Evolutionary conservation across 352 stramenopile genomes (phyloP).

Genomic region (Phytopythium mirpurense): DNA sequence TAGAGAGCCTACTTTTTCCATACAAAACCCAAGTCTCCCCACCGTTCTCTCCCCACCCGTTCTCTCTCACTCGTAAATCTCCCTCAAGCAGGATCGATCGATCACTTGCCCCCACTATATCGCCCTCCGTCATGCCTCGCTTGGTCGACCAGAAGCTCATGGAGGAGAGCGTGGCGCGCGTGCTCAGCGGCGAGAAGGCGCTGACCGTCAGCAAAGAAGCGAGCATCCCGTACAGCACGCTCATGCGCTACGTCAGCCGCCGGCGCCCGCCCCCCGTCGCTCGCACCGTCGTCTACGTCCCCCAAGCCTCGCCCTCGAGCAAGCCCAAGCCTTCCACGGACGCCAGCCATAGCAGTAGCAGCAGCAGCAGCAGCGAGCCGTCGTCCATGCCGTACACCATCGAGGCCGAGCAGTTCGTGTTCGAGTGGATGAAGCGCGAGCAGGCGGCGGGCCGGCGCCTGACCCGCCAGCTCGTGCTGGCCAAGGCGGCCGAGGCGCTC

Average conservation of each 20-base stretch:
- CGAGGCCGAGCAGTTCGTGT: conserved; percentile 10
- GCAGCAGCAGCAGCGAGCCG: background rate
- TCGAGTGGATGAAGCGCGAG: conserved; percentile 12
- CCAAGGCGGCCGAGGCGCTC: conserved; percentile 11
- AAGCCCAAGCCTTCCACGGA: background rate
- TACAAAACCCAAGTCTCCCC: too few relatives aligned
- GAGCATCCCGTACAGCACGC: conserved; percentile 14
- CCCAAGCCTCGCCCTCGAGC: background rate
- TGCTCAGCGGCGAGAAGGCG: conserved; percentile 14
- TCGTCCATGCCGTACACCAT: background rate
- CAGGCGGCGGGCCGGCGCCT: conserved; percentile 7
- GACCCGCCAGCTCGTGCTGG: conserved; percentile 9
- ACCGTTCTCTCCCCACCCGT: too few relatives aligned
- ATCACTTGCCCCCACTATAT: too few relatives aligned
- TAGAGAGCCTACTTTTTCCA: too few relatives aligned
- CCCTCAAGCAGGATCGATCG: too few relatives aligned
- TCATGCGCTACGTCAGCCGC: conserved; percentile 9
- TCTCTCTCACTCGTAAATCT: background rate
- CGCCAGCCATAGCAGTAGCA: background rate
- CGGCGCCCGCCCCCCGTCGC: background rate
- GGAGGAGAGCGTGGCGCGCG: conserved; percentile 10
- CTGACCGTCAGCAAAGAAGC: conserved; percentile 11
- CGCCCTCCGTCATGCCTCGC: background rate
- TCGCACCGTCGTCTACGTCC: background rate
- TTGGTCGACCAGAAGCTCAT: conserved; percentile 10